phyloP scores from a whole-genome alignment of 352 stramenopile genomes.

The Halophytophthora batemanensis region DNA sequence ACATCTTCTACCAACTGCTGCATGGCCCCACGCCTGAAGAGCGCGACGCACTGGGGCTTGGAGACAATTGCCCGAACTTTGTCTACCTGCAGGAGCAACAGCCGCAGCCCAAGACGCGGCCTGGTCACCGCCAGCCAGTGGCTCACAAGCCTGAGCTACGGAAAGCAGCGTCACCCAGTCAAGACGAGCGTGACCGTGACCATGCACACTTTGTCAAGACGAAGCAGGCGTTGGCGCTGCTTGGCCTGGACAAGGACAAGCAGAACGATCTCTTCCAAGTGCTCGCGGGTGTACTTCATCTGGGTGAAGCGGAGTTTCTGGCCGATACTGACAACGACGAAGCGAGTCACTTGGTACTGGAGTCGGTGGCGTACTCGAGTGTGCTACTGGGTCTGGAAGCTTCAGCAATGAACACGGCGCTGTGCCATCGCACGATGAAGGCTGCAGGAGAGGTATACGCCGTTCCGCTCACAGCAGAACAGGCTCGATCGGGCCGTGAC shows the following conservation, averaged over 20 bases:
- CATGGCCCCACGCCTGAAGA: slow-evolving; percentile 39
- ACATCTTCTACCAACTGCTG: slow-evolving; percentile 95
- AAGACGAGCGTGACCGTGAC: slow-evolving; percentile 38
- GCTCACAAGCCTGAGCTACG: slow-evolving; percentile 2
- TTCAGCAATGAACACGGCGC: slow-evolving; percentile 46
- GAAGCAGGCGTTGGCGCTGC: slow-evolving; percentile 48
- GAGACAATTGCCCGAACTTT: slow-evolving; percentile 28
- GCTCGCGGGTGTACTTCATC: slow-evolving; percentile 73
- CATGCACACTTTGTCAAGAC: slow-evolving; percentile 59
- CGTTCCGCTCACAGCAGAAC: slow-evolving; percentile 53
- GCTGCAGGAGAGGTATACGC: slow-evolving; percentile 65
- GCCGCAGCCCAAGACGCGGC: slow-evolving; percentile 16
- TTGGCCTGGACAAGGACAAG: slow-evolving; percentile 51
- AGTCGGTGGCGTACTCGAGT: slow-evolving; percentile 41
- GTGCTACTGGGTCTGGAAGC: slow-evolving; percentile 47
- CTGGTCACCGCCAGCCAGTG: slow-evolving; percentile 17
- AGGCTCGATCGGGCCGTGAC: slow-evolving; percentile 85
- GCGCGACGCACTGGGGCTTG: slow-evolving; percentile 41
- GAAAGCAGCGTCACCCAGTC: slow-evolving; percentile 21
- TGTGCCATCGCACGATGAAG: slow-evolving; percentile 71
- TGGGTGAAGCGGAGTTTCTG: slow-evolving; percentile 68
- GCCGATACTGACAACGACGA: slow-evolving; percentile 53
- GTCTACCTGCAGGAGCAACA: slow-evolving; percentile 50
- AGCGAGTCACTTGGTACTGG: slow-evolving; percentile 33
- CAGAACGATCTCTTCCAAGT: slow-evolving; percentile 67